Percentiles rank a stretch among this genome's conserved stretches.
Evolutionary conservation across 2,329 filamentous ascomycete species (phyloP).

Genomic region (Fusarium sacchari): DNA sequence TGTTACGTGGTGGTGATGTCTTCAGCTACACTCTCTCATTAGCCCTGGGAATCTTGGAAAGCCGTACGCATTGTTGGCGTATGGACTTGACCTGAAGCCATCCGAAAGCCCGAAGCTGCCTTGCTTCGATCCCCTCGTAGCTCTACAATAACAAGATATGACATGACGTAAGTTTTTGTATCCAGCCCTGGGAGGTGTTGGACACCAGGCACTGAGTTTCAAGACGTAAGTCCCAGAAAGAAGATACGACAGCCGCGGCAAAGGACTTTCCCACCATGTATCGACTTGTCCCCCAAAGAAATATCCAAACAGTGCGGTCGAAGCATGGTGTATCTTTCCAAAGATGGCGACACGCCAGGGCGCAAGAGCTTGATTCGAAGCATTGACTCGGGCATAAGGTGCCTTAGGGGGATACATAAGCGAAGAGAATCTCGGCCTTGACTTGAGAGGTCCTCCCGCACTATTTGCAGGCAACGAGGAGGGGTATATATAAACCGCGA

Average conservation of each 20-base stretch:
- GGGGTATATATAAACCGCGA: not conserved
- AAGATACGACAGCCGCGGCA: not conserved
- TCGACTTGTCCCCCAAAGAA: not conserved
- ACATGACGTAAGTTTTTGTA: not conserved
- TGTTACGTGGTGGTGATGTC: not conserved
- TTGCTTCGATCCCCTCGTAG: not conserved
- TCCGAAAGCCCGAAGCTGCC: not conserved
- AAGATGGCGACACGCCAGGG: rapidly evolving
- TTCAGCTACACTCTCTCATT: not conserved
- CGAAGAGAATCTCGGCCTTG: too few relatives aligned
- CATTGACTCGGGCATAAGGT: too few relatives aligned
- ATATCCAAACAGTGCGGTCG: too few relatives aligned
- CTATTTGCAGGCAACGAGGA: not conserved
- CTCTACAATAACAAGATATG: not conserved
- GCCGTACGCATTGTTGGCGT: too few relatives aligned
- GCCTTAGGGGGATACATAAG: not conserved
- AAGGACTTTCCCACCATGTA: not conserved
- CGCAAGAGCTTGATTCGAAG: not conserved
- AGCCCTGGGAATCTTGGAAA: rapidly evolving
- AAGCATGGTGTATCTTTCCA: not conserved
- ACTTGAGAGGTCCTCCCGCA: not conserved
- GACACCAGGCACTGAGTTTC: too few relatives aligned
- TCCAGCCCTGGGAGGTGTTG: not conserved
- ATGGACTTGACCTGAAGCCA: not conserved
- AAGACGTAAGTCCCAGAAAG: not conserved